Evolutionary conservation across 2,329 filamentous ascomycete species (phyloP), one percentile per base, ranked within the genome.

Genomic region (Trichophyton simii): DNA sequence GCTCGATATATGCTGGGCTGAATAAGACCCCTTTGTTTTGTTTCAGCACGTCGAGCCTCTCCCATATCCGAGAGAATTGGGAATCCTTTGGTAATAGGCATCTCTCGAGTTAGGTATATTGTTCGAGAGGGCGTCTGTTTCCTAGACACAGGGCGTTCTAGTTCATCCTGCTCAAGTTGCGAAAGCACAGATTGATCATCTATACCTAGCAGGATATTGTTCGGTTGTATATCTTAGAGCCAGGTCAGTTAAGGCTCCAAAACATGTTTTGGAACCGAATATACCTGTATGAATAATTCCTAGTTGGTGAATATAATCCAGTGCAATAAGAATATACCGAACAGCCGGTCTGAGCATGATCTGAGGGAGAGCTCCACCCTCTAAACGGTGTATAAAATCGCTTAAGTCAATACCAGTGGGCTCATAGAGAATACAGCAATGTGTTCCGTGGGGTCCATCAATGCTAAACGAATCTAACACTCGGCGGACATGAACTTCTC

Each of bases 201-300:
- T 38, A 72, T 69, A 0, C 60, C 64, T 0, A 72, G 48, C 34
- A 75, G 66, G 25, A 75, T 64, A 20, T 75, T 74, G 31, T 66
- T 67, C 3, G 67, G 66, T 58, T 71, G 68, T 11, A 73, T 63
- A 63, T 73, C 70, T 73, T 36, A 18, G 18, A 20, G 15, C 11
- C 18, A 22, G 13, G 46, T 50, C 11, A 50, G 46, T 13, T 22
- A 28, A 8, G 18, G 18, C 8, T 50, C 5, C 25, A 11, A 50
- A 11, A 11, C 3, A 11, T 13, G 2, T 11, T 7, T 50, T 22
- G 46, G 3, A 22, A n/a, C 20, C 36, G 13, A 9, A 8, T 3
- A 34, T 61, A 61, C 60, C 52, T n/a, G 60, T 58, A 22, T 61
- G 60, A 6, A 61, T 52, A 41, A 61, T 25, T 20, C 41, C 41